Conservation (phyloP, 257 asterid genomes). For the Ballota nigra region DNA sequence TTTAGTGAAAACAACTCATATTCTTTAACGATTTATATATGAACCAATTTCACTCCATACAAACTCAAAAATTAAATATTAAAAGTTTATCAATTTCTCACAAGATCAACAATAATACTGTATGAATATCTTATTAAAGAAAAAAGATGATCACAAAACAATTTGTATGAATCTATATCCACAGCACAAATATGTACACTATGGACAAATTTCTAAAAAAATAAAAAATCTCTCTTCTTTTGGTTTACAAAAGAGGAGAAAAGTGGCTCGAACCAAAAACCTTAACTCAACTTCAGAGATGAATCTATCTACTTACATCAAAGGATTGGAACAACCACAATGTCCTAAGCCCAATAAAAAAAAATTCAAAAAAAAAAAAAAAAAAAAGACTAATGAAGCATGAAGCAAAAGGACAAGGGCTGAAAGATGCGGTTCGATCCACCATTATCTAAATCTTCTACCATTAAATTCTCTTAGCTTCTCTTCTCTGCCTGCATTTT, state of each 20-base stretch:
- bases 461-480: conserved; percentile 3
- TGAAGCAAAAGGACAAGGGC: conserved; percentile 14
- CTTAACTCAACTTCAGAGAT: neutral
- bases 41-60: too few relatives aligned
- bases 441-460: conserved; percentile 5
- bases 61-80: too few relatives aligned
- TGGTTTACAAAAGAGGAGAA: neutral
- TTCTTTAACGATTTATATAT: too few relatives aligned
- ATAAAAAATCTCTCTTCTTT: neutral
- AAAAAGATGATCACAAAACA: conserved; percentile 14
- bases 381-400: neutral
- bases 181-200: conserved; percentile 23
- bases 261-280: neutral
- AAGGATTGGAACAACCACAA: conserved; percentile 8
- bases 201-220: conserved; percentile 1
- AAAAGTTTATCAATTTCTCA: conserved; percentile 1
- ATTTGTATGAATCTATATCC: conserved; percentile 15
- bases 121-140: neutral
- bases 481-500: conserved; percentile 1
- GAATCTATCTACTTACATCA: conserved; percentile 10
- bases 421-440: conserved; percentile 4
- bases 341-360: conserved; percentile 4
- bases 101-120: neutral
- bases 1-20: too few relatives aligned
- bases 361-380: neutral